Percentiles rank a stretch among this genome's conserved stretches.
Evolutionary conservation across 2,329 filamentous ascomycete genomes (phyloP).

Genomic region (Verticillium isaacii): DNA sequence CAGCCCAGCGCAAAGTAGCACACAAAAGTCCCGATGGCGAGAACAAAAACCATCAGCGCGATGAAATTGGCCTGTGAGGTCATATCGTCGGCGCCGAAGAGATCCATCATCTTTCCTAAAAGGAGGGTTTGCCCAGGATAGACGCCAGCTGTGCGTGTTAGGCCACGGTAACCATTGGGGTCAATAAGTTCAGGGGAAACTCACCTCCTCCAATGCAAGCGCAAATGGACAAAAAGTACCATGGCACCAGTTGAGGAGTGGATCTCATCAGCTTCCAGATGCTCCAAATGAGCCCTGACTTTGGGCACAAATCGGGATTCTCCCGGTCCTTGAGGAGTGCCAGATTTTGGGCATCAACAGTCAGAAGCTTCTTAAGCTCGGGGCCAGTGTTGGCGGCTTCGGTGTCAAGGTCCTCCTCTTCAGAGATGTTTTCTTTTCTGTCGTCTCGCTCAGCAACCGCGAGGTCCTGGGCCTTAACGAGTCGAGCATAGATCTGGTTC

Average conservation of each 20-base stretch:
- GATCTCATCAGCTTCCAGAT: neutral
- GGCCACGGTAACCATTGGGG: neutral
- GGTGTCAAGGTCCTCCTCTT: neutral
- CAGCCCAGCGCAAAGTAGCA: slow-evolving; percentile 16
- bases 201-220: slow-evolving; percentile 2
- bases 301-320: neutral
- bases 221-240: neutral
- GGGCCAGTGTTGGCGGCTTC: neutral
- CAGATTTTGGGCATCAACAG: neutral
- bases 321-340: neutral
- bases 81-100: slow-evolving; percentile 15
- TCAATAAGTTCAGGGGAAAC: neutral
- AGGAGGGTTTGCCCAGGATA: slow-evolving; percentile 39
- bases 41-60: slow-evolving; percentile 22
- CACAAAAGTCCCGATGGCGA: slow-evolving; percentile 16
- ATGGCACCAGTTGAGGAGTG: neutral
- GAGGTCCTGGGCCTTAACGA: slow-evolving; percentile 17
- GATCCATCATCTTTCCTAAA: slow-evolving; percentile 31
- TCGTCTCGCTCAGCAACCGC: neutral
- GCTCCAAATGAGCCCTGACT: neutral
- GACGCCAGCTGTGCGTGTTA: slow-evolving; percentile 19
- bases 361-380: neutral
- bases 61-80: slow-evolving; percentile 31
- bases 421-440: neutral
- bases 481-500: slow-evolving; percentile 12